Percentiles rank a stretch among this genome's conserved stretches.
Evolutionary conservation across 495 filamentous ascomycete genomes (phyloP).

Genomic region (Pyrenula massariospora): DNA sequence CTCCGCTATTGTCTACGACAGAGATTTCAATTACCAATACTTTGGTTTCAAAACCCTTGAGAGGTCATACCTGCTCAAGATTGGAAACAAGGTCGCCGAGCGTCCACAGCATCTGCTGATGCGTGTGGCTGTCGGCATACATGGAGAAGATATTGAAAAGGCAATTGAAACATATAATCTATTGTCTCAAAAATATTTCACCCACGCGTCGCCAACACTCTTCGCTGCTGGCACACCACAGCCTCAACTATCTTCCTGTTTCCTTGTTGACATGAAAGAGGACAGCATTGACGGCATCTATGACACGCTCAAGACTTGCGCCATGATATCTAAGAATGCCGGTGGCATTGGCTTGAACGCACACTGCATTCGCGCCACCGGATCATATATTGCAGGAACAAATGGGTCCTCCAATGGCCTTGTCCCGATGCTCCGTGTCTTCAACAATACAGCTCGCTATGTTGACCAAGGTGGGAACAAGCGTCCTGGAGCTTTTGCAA

Average conservation of each 20-base stretch:
- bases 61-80: conserved; percentile 88
- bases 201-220: conserved; percentile 91
- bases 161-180: conserved; percentile 95
- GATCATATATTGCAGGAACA: conserved; percentile 93
- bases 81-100: conserved; percentile 89
- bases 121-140: conserved; percentile 95
- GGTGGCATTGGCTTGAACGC: conserved; percentile 94
- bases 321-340: conserved; percentile 98
- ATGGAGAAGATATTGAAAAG: conserved; percentile 86
- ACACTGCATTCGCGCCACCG: conserved; percentile 90
- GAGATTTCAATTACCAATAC: conserved; percentile 99
- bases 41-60: conserved; percentile 99
- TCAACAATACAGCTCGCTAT: conserved; percentile 97
- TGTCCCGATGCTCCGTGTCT: conserved; percentile 94
- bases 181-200: conserved; percentile 97
- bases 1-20: conserved; percentile 96
- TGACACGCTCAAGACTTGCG: conserved; percentile 96
- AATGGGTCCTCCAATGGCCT: conserved; percentile 97
- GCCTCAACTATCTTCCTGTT: conserved; percentile 91
- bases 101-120: conserved; percentile 98
- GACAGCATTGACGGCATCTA: conserved; percentile 99
- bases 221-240: conserved; percentile 96
- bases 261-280: conserved; percentile 96
- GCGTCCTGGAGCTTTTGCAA: conserved; percentile 94
- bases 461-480: conserved; percentile 99